Conservation (phyloP, 805 yeast genomes). For the Dipodascopsis uninucleata region DNA sequence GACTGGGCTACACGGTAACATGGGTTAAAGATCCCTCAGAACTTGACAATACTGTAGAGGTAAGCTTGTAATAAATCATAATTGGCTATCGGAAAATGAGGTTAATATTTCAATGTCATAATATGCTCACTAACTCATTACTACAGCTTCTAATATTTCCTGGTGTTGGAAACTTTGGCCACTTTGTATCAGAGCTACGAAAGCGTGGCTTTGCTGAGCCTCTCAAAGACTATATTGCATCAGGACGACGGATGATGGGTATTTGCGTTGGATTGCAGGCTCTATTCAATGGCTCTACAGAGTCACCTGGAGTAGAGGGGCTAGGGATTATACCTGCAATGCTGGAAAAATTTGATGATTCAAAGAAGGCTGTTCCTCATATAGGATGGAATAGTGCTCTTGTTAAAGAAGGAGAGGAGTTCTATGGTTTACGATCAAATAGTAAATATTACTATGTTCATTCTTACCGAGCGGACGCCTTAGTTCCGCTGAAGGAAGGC, state of each 20-base stretch:
- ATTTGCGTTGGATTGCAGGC: conserved; percentile 96
- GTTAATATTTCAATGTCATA: background rate
- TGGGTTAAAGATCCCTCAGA: conserved; percentile 60
- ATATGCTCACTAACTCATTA: background rate
- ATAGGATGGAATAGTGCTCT: conserved; percentile 86
- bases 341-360: conserved; percentile 58
- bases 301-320: conserved; percentile 62
- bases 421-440: conserved; percentile 62
- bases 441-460: conserved; percentile 91
- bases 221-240: conserved; percentile 56
- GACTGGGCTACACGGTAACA: conserved; percentile 65
- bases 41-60: conserved; percentile 43
- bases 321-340: conserved; percentile 52
- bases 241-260: conserved; percentile 92
- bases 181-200: conserved; percentile 70
- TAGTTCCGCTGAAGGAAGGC: conserved; percentile 40
- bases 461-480: conserved; percentile 72
- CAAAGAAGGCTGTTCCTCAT: conserved; percentile 83
- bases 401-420: conserved; percentile 29
- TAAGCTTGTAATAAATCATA: too few relatives aligned
- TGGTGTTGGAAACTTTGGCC: conserved; percentile 97
- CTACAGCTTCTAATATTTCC: conserved; percentile 65
- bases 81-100: background rate
- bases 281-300: conserved; percentile 70
- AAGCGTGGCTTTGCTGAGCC: conserved; percentile 63